phyloP scores from a whole-genome alignment of 208 protist species.

The Acanthamoeba sp. region DNA sequence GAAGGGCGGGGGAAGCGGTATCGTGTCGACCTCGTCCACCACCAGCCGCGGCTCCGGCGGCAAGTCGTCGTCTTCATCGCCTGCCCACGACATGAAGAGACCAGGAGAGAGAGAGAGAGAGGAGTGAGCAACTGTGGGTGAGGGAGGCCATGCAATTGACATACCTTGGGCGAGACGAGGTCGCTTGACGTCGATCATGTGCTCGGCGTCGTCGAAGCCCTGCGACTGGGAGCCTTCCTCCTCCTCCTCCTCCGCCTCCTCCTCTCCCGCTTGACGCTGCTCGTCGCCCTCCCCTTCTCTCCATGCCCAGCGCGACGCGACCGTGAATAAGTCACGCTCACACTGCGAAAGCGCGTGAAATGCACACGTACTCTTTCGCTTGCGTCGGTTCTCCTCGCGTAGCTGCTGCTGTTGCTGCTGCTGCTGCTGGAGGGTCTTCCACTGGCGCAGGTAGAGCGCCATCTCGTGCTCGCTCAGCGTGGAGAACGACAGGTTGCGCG shows the following conservation, averaged over 20 bases:
- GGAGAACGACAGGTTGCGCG: slow-evolving; percentile 21
- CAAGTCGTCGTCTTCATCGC: not conserved
- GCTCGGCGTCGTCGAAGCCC: not conserved
- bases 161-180: not conserved
- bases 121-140: not conserved
- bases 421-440: not conserved
- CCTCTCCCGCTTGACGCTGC: not conserved
- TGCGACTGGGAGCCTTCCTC: not conserved
- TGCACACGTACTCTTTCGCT: not conserved
- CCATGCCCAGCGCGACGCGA: too few relatives aligned
- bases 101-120: not conserved
- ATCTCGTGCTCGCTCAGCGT: slow-evolving; percentile 58
- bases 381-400: too few relatives aligned
- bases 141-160: not conserved
- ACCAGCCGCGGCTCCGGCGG: not conserved
- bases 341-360: too few relatives aligned
- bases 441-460: slow-evolving; percentile 30
- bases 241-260: not conserved
- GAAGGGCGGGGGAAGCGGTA: not conserved
- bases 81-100: not conserved
- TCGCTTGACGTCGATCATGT: slow-evolving; percentile 6
- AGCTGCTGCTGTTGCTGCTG: not conserved
- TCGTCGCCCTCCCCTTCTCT: not conserved
- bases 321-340: too few relatives aligned
- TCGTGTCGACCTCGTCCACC: not conserved